These are phyloP conservation scores for Ascochyta clinopodiicola DNA, from an alignment of 2,329 filamentous ascomycete genomes.

Conservation along the genomic window DNA sequence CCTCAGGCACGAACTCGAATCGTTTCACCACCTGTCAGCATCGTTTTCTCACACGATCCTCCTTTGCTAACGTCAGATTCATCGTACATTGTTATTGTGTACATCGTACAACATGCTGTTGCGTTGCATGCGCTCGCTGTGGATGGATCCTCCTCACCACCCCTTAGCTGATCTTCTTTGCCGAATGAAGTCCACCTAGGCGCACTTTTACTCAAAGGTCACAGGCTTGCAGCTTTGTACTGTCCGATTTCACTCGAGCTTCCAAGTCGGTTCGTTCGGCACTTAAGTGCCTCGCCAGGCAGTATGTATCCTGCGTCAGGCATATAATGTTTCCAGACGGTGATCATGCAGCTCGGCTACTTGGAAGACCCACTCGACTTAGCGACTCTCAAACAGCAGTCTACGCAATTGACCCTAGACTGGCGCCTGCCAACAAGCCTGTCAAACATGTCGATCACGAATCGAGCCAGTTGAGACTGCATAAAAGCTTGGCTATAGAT, in stretches of 20 bases:
- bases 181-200: background rate
- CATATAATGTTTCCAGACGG: constrained; percentile 38
- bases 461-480: constrained; percentile 19
- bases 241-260: background rate
- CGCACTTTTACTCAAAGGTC: background rate
- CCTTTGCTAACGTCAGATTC: background rate
- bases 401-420: constrained; percentile 20
- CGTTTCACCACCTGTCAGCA: constrained; percentile 13
- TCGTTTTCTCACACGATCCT: constrained; percentile 9
- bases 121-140: background rate
- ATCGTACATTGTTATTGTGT: background rate
- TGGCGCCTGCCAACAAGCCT: constrained; percentile 22
- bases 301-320: constrained; percentile 19
- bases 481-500: constrained; percentile 25
- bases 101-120: background rate
- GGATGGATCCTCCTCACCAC: background rate
- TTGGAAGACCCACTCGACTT: constrained; percentile 26
- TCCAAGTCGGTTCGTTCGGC: constrained; percentile 12
- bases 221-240: background rate
- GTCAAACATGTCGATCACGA: constrained; percentile 18
- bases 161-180: background rate
- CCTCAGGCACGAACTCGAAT: constrained; percentile 12
- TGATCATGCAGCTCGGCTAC: constrained; percentile 29
- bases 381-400: constrained; percentile 32
- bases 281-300: constrained; percentile 8